Conservation (phyloP, 495 filamentous ascomycete species). For the Copromyces sp. region DNA sequence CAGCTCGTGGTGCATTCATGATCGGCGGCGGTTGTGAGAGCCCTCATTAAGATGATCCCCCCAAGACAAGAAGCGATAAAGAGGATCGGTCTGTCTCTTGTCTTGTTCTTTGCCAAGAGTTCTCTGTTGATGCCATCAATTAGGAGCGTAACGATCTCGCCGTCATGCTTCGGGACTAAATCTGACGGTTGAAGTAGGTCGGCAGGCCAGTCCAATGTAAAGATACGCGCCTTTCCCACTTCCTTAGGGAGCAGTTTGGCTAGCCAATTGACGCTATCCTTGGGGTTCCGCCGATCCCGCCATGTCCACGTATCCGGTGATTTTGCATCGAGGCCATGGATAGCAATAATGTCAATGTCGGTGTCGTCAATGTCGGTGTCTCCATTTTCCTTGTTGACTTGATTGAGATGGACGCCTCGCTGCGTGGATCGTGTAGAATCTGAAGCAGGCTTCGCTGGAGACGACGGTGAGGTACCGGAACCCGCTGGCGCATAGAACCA, state of each 20-base stretch:
- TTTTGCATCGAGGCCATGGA: slow-evolving; percentile 19
- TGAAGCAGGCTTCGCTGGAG: background rate
- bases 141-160: slow-evolving; percentile 15
- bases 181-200: slow-evolving; percentile 15
- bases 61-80: slow-evolving; percentile 31
- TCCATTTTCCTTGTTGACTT: background rate
- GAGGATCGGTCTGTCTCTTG: slow-evolving; percentile 15
- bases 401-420: background rate
- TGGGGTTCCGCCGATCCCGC: background rate
- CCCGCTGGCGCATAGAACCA: background rate
- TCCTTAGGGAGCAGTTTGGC: background rate
- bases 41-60: slow-evolving; percentile 22
- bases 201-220: slow-evolving; percentile 23
- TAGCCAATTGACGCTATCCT: slow-evolving; percentile 16
- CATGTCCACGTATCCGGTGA: slow-evolving; percentile 20
- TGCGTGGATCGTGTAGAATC: background rate
- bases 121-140: slow-evolving; percentile 10
- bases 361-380: slow-evolving; percentile 14
- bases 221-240: slow-evolving; percentile 4
- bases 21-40: slow-evolving; percentile 11
- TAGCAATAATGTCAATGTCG: slow-evolving; percentile 20
- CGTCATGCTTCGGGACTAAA: slow-evolving; percentile 11
- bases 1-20: slow-evolving; percentile 2
- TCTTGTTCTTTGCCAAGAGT: background rate
- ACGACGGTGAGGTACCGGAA: background rate